These are phyloP conservation scores for Leccinum subtestaceum DNA, from an alignment of 768 basidiomycete genomes.

Conservation along the genomic window DNA sequence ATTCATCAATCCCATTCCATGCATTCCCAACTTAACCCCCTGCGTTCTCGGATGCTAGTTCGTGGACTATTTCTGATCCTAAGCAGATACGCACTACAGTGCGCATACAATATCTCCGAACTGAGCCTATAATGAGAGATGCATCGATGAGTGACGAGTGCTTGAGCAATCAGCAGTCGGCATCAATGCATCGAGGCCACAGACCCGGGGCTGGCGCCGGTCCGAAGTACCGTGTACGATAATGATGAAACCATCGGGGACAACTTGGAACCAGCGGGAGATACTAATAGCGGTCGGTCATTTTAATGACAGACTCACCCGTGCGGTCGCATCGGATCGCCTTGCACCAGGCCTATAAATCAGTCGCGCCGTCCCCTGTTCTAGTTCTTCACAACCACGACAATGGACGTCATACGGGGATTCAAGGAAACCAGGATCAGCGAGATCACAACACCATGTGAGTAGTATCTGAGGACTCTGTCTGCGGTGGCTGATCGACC, in stretches of 20 bases:
- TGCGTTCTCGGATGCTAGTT: neutral
- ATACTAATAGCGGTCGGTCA: neutral
- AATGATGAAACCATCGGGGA: too few species aligned
- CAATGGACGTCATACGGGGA: slow-evolving; percentile 38
- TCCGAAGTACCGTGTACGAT: too few species aligned
- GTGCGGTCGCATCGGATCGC: neutral
- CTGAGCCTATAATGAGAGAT: neutral
- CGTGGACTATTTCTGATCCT: neutral
- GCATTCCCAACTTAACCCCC: neutral
- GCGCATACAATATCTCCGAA: neutral
- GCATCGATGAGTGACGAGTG: neutral
- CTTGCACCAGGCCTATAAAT: neutral
- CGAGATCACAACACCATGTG: slow-evolving; percentile 35
- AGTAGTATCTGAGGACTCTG: slow-evolving; percentile 4
- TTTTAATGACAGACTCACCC: neutral
- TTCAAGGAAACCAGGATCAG: slow-evolving; percentile 30
- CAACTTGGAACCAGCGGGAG: too few species aligned
- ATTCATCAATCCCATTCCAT: too few species aligned
- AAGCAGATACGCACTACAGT: slow-evolving; percentile 4
- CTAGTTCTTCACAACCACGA: neutral
- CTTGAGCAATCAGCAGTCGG: too few species aligned
- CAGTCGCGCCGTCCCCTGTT: neutral
- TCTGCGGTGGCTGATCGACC: neutral
- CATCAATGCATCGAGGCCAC: too few species aligned
- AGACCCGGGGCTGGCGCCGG: too few species aligned